Percentiles rank a stretch among this genome's conserved stretches.
phyloP scores from a whole-genome alignment of 2,329 filamentous ascomycete species.

The Cercospora beticola region DNA sequence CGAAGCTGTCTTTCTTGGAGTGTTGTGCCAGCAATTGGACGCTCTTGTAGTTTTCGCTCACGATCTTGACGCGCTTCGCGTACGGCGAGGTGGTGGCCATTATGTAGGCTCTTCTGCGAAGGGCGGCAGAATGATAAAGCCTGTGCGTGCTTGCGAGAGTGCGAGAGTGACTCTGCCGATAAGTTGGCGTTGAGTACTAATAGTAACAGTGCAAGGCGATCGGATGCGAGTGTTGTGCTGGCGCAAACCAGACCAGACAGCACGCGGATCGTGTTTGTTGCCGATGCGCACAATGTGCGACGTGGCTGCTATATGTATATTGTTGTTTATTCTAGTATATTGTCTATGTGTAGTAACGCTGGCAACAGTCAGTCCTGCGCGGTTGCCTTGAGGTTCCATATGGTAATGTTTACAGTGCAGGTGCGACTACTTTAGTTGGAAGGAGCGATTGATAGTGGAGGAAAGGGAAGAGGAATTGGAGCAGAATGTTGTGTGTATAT shows the following conservation, averaged over 20 bases:
- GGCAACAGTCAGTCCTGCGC: not conserved
- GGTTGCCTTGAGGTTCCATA: not conserved
- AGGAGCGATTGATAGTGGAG: not conserved
- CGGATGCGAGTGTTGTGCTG: not conserved
- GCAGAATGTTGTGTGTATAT: not conserved
- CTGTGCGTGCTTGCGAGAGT: not conserved
- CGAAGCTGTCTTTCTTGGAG: not conserved
- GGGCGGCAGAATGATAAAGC: too few species aligned
- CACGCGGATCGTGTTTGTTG: not conserved
- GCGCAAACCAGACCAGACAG: not conserved
- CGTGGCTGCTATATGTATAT: not conserved
- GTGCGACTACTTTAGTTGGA: not conserved
- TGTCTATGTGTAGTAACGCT: not conserved
- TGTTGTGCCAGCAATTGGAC: conserved; percentile 5
- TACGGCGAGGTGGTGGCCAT: not conserved
- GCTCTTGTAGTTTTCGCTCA: not conserved
- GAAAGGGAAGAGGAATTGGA: not conserved
- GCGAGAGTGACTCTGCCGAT: not conserved
- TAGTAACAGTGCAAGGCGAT: not conserved
- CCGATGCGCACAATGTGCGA: not conserved
- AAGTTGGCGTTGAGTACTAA: not conserved
- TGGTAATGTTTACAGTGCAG: not conserved
- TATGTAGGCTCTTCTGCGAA: not conserved
- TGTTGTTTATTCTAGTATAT: not conserved
- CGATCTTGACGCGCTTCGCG: not conserved